Evolutionary conservation across 225 moss, liverwort and hornwort genomes (phyloP), one percentile per base, ranked within the genome.

Genomic region (Straminergon stramineum): DNA sequence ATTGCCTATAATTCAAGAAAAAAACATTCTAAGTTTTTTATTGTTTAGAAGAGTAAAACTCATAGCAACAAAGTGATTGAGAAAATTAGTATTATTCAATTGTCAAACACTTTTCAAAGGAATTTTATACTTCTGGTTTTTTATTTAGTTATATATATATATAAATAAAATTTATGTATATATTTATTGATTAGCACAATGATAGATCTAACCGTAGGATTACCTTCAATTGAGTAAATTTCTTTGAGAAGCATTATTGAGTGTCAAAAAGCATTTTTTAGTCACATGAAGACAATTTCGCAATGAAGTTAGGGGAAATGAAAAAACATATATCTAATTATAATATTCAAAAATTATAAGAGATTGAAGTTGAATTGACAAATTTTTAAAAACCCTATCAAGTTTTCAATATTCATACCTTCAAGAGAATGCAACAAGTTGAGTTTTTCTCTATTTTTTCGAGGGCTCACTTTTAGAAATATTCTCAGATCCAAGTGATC

Each of bases 381-480:
- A 6, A 11, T 19, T 51, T 31, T 30, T 30, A 0, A 4, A 51
- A 75, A 51, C 6, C 17, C 0, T 31, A 2, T 5, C 12, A 4
- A 19, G 7, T 51, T 12, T 19, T 75, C 20, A 13, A 51, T 51
- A 0, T 51, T 31, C 2, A 32, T 7, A 11, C 12, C 31, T 51
- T 18, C 2, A 51, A 0, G 1, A 12, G 17, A 75, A 30, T 51
- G 19, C 7, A 32, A 20, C 2, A 69, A 69, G 17, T 75, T 12
- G 19, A 51, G 1, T 75, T 31, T 75, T 31, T 31, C 18, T 48
- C 2, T 75, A 1, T 0, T 32, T 32, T 51, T 32, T 75, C 2
- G 20, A 20, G 7, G 2, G 4, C 2, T 12, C 0, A 0, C 2
- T 51, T 51, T 20, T 32, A 0, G 0, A 31, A 75, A 18, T 0